Base-by-base conservation (phyloP, 768 basidiomycete species). In the Steccherinum ochraceum region DNA sequence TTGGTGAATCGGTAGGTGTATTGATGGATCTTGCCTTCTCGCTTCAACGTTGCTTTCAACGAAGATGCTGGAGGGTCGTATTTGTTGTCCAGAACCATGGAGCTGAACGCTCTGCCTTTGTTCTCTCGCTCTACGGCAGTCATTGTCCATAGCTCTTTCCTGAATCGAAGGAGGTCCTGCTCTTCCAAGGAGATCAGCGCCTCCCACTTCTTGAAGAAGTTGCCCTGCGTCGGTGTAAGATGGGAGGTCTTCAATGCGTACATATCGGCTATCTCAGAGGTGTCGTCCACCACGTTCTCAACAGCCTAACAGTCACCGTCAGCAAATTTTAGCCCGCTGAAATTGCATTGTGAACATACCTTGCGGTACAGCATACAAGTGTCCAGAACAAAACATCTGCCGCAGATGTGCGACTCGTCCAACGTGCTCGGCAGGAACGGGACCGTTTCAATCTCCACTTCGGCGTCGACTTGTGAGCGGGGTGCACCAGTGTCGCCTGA, bases 311-410 rank as follows among this genome's bases (percentile, higher is more conserved):
- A 49, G 51, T 39, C 11, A 41, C n/a, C 12, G 23, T 24, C 42
- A 48, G 41, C 12, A 57, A 2, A 46, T 56, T 60, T 18, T 51
- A 20, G 18, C 23, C 49, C 48, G 5, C 19, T 30, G 45, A n/a
- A 44, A 49, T 50, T 48, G 23, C 52, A 44, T 4, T 55, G 13
- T 10, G 35, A 21, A 43, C 45, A 24, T 53, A 84, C 90, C 76
- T 86, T 89, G 41, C 95, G 86, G 69, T 93, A 98, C 11, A 99
- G 74, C 86, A 97, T 93, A 66, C 96, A 98, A 1, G 82, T 76
- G 59, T 99, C 91, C 4, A 89, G 67, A 0, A 79, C 75, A 62
- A 84, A 97, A 61, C 96, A 98, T 45, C 72, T 78, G 62, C 82
- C 81, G 66, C 96, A 99, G 11, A 76, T 69, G 50, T 83, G 71